phyloP scores from a whole-genome alignment of 2,329 filamentous ascomycete genomes.

The Amesomyces nigricolor region DNA sequence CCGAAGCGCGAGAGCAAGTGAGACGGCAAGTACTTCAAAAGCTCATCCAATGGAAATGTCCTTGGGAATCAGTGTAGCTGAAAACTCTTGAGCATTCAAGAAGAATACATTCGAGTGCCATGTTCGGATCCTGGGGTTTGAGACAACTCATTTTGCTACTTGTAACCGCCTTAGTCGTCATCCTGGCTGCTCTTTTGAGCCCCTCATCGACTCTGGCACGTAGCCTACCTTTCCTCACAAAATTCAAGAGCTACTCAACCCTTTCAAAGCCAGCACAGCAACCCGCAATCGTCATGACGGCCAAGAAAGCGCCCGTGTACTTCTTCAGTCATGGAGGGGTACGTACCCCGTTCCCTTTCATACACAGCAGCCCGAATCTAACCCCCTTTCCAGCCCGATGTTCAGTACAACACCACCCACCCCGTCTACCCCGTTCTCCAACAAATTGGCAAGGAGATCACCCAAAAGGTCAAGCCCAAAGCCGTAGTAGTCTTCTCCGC shows the following conservation, averaged over 20 bases:
- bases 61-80: too few species aligned
- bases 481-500: slow-evolving; percentile 72
- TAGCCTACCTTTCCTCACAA: slow-evolving; percentile 7
- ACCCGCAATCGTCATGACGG: slow-evolving; percentile 12
- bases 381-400: slow-evolving; percentile 38
- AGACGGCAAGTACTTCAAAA: too few species aligned
- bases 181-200: slow-evolving; percentile 19
- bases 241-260: slow-evolving; percentile 13
- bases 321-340: slow-evolving; percentile 49
- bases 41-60: neutral
- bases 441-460: slow-evolving; percentile 64
- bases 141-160: slow-evolving; percentile 17
- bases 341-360: slow-evolving; percentile 24
- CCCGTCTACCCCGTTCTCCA: slow-evolving; percentile 61
- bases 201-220: slow-evolving; percentile 11
- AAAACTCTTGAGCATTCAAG: neutral
- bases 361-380: neutral
- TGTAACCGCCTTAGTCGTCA: slow-evolving; percentile 16
- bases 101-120: neutral
- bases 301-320: slow-evolving; percentile 39
- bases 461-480: slow-evolving; percentile 61
- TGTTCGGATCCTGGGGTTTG: slow-evolving; percentile 13
- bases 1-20: slow-evolving; percentile 3
- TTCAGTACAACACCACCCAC: slow-evolving; percentile 50
- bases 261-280: slow-evolving; percentile 7